Percentiles rank a stretch among this genome's conserved stretches.
Conservation (phyloP, 352 stramenopile species). For the Elongisporangium prolatum region DNA sequence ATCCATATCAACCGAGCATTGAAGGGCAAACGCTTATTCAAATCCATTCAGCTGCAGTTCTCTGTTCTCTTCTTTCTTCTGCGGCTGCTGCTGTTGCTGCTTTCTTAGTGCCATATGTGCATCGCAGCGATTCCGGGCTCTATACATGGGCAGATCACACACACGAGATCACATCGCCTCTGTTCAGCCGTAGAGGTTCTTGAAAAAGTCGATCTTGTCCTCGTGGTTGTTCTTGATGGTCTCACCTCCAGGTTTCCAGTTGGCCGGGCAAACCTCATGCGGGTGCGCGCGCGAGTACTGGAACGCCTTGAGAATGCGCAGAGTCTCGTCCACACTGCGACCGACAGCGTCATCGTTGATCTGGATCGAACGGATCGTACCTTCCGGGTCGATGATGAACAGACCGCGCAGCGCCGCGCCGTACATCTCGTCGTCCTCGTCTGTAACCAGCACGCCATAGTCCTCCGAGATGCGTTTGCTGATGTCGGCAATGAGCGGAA, state of each 20-base stretch:
- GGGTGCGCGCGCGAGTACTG: slow-evolving; percentile 70
- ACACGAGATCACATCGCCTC: not conserved
- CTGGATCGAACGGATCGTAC: slow-evolving; percentile 79
- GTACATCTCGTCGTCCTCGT: slow-evolving; percentile 78
- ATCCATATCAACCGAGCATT: too few species aligned
- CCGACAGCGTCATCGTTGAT: slow-evolving; percentile 84
- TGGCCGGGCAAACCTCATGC: slow-evolving; percentile 82
- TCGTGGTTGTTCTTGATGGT: slow-evolving; percentile 85
- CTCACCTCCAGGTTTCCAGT: slow-evolving; percentile 79
- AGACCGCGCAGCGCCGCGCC: slow-evolving; percentile 68
- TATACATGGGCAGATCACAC: not conserved
- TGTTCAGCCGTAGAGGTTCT: slow-evolving; percentile 61
- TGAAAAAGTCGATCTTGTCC: slow-evolving; percentile 81
- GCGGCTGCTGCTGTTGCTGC: not conserved
- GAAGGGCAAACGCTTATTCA: not conserved
- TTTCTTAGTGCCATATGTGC: not conserved
- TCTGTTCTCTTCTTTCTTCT: not conserved
- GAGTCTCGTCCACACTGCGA: slow-evolving; percentile 76
- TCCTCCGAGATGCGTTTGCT: slow-evolving; percentile 83
- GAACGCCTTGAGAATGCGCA: slow-evolving; percentile 84
- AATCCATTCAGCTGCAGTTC: not conserved
- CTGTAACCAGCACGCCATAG: slow-evolving; percentile 82
- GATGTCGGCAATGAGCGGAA: slow-evolving; percentile 74
- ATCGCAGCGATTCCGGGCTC: not conserved
- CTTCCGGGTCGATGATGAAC: slow-evolving; percentile 84